Evolutionary conservation across 1,284 basidiomycete species (phyloP).

Genomic region (Fistulina hepatica): DNA sequence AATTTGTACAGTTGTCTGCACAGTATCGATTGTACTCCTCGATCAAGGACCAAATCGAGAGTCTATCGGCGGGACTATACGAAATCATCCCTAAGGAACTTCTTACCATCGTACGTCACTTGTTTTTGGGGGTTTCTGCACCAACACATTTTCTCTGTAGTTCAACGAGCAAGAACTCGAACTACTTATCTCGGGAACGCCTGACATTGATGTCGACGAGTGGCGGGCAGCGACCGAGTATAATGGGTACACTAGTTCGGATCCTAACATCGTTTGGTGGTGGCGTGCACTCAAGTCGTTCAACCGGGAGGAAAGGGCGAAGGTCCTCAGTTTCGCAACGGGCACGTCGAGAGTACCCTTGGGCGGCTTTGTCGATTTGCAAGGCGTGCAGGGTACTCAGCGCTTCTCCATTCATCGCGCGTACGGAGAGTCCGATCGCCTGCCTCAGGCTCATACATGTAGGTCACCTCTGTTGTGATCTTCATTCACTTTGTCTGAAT

Average conservation of each 20-base stretch:
- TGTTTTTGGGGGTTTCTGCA: conserved; percentile 1
- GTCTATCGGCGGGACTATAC: conserved; percentile 86
- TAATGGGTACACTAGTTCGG: conserved; percentile 76
- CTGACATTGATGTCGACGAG: conserved; percentile 98
- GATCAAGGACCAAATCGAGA: conserved; percentile 94
- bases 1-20: conserved; percentile 89
- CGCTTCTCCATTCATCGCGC: conserved; percentile 94
- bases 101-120: conserved; percentile 55
- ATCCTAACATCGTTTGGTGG: conserved; percentile 97
- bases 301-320: conserved; percentile 92
- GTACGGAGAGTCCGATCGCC: conserved; percentile 74
- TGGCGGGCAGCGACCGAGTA: conserved; percentile 94
- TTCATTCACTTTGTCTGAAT: conserved; percentile 10
- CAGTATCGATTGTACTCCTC: conserved; percentile 90
- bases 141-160: conserved; percentile 27
- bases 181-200: conserved; percentile 93
- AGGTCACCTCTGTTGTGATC: conserved; percentile 17
- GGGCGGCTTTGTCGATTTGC: conserved; percentile 85
- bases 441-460: conserved; percentile 91
- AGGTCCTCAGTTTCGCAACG: conserved; percentile 95
- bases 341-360: conserved; percentile 91
- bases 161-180: conserved; percentile 99
- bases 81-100: conserved; percentile 89
- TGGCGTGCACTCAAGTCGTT: conserved; percentile 98
- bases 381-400: conserved; percentile 91